Evolutionary conservation across 306 rosid species (phyloP).

Genomic region (Malus fusca): DNA sequence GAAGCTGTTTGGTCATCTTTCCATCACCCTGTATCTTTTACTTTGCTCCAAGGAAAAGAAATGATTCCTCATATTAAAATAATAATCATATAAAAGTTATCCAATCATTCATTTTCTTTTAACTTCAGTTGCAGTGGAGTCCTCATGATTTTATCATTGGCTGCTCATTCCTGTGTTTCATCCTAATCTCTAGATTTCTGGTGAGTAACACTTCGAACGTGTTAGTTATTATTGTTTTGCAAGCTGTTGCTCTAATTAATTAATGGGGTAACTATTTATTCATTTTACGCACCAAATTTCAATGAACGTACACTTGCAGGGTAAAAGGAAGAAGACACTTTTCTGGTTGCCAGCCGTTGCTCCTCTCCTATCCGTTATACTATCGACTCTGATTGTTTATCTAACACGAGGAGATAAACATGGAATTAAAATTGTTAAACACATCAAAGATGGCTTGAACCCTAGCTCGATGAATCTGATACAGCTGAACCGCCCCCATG

Average conservation of each 20-base stretch:
- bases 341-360: slow-evolving; percentile 81
- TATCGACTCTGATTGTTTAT: slow-evolving; percentile 61
- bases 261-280: background rate
- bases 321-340: slow-evolving; percentile 50
- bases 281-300: background rate
- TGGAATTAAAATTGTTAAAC: slow-evolving; percentile 75
- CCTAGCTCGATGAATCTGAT: slow-evolving; percentile 62
- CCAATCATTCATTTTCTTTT: background rate
- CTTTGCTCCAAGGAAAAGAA: background rate
- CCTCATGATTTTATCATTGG: slow-evolving; percentile 63
- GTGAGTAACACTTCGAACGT: slow-evolving; percentile 28
- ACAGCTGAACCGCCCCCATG: slow-evolving; percentile 34
- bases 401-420: slow-evolving; percentile 50
- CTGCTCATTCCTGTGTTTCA: slow-evolving; percentile 56
- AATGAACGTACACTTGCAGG: slow-evolving; percentile 25
- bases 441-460: slow-evolving; percentile 64
- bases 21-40: slow-evolving; percentile 34
- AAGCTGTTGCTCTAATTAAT: too few relatives aligned
- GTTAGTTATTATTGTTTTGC: background rate
- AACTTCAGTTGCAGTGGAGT: slow-evolving; percentile 47
- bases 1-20: slow-evolving; percentile 43
- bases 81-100: background rate
- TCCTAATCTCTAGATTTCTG: slow-evolving; percentile 50
- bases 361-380: slow-evolving; percentile 56
- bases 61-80: background rate